Evolutionary conservation across 371 early-diverging fungal species (phyloP), one percentile per base, ranked within the genome.

Genomic region (Lichtheimia hyalospora): DNA sequence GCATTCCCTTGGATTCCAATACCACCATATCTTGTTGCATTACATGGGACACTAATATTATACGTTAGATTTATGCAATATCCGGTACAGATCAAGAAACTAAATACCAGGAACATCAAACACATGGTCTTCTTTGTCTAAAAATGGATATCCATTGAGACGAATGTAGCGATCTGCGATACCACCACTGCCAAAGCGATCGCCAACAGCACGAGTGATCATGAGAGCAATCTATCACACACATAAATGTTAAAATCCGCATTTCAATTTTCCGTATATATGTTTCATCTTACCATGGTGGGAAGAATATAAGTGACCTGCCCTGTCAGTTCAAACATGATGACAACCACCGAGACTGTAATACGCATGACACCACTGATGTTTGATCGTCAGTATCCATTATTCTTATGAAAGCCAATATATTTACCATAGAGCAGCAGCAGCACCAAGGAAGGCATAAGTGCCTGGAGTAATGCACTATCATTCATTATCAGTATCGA

Each of bases 301-400:
- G 97, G 98, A 41, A 98, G 78, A 52, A 96, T 90, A 62, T 93
- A 95, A 28, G 89, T 89, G 24, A 96, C 74, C 6, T 93, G 93
- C 7, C 97, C 97, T 0, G 99, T 98, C 46, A 98, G 74, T 68
- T 98, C 99, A 69, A 97, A 95, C 89, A 96, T 90, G 64, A 96
- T 94, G 40, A 96, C 96, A 0, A 92, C 93, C 18, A 93, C 86
- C 23, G 92, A 86, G 3, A 93, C 91, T 79, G 89, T 89, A 49
- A 89, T 74, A 41, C 84, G 69, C 83, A 86, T 89, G 7, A 87
- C 81, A n/a, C 87, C 87, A 60, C 88, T 82, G 64, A 51, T 54
- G 15, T 39, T 6, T 25, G 3, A 46, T 43, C 12, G 44, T 55
- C 20, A 44, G 5, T 23, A 40, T 10, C 44, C 10, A n/a, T 10